Conservation (phyloP, 345 rosid genomes). For the Citrus australasica region DNA sequence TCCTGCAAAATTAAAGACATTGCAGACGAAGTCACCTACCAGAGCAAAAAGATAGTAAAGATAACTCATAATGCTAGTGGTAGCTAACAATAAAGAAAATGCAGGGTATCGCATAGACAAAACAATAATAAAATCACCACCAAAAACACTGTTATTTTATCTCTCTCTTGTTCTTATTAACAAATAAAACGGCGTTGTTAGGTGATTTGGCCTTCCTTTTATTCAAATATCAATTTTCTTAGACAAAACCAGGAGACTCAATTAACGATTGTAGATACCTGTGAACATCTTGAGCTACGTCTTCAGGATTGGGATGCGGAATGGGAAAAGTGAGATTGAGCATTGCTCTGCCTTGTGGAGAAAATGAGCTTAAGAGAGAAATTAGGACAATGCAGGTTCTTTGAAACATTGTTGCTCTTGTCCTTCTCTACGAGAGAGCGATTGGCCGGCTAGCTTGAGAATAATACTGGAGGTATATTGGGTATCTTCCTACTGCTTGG, state of each 20-base stretch:
- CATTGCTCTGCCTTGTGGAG: constrained; percentile 36
- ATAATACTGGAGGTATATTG: not conserved
- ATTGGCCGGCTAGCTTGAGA: not conserved
- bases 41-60: not conserved
- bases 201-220: no score
- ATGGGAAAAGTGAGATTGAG: constrained; percentile 51
- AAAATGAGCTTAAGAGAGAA: constrained; percentile 36
- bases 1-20: constrained; percentile 38
- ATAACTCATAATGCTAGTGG: not conserved
- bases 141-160: no score
- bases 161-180: no score
- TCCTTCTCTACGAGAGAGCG: not conserved
- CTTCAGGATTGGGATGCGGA: constrained; percentile 76
- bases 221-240: no score
- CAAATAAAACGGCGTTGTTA: no score
- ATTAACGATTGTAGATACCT: constrained; percentile 38
- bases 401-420: constrained; percentile 25
- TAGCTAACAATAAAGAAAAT: not conserved
- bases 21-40: not conserved
- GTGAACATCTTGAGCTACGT: constrained; percentile 73
- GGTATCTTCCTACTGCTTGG: not conserved
- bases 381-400: constrained; percentile 50
- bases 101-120: not conserved
- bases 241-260: constrained; percentile 1
- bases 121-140: not conserved